Evolutionary conservation across 129 eudicot species (phyloP).

Genomic region (Chrysanthemum makinoi): DNA sequence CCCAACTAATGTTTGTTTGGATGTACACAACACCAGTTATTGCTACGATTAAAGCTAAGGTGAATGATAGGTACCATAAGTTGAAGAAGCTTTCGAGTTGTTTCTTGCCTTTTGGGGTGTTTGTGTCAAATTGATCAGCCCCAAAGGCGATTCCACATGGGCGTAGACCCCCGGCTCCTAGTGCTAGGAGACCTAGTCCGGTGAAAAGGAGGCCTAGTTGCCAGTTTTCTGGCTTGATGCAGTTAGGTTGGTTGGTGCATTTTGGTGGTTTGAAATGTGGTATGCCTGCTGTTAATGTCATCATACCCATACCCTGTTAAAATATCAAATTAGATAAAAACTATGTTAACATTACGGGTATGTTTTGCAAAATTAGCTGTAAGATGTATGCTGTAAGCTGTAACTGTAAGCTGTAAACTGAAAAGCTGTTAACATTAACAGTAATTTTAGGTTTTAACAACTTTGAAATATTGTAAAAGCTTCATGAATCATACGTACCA

Average conservation of each 20-base stretch:
- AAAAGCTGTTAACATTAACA: too few species aligned
- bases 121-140: slow-evolving; percentile 67
- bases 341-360: neutral
- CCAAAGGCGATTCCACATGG: slow-evolving; percentile 80
- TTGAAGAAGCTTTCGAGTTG: slow-evolving; percentile 64
- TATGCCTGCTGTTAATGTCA: slow-evolving; percentile 51
- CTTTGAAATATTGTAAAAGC: too few species aligned
- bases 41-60: slow-evolving; percentile 51
- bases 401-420: too few species aligned
- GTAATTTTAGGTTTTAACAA: too few species aligned
- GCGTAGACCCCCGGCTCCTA: slow-evolving; percentile 62
- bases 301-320: slow-evolving; percentile 55
- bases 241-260: slow-evolving; percentile 32
- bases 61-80: slow-evolving; percentile 71
- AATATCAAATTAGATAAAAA: neutral
- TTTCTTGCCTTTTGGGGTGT: slow-evolving; percentile 44
- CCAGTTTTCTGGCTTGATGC: slow-evolving; percentile 47
- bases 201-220: slow-evolving; percentile 50
- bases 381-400: too few species aligned
- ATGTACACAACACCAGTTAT: slow-evolving; percentile 66
- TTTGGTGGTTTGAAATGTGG: slow-evolving; percentile 49
- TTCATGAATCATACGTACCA: too few species aligned
- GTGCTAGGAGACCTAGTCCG: slow-evolving; percentile 44
- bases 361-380: too few species aligned
- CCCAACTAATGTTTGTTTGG: slow-evolving; percentile 73